A percentile compares a stretch with the other conserved stretches of the same genome.
Conservation (phyloP, 1,284 basidiomycete species). For the Entoloma clypeatum region DNA sequence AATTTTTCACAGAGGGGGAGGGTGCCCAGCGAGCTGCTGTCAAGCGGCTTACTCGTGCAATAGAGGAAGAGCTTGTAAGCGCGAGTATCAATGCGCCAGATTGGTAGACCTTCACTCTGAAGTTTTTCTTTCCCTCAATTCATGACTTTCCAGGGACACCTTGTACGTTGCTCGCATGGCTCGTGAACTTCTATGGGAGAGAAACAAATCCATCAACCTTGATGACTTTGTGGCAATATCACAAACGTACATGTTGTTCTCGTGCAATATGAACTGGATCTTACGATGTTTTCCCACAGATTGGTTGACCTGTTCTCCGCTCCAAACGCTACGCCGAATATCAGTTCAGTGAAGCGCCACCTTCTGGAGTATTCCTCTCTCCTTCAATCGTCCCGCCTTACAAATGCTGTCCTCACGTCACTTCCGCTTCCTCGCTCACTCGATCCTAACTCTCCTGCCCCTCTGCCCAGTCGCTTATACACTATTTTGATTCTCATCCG, state of each 20-base stretch:
- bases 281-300: slow-evolving; percentile 34
- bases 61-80: slow-evolving; percentile 69
- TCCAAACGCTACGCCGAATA: slow-evolving; percentile 55
- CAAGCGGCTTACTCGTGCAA: slow-evolving; percentile 76
- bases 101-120: slow-evolving; percentile 61
- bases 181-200: slow-evolving; percentile 83
- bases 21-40: slow-evolving; percentile 77
- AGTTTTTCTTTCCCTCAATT: slow-evolving; percentile 14
- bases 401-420: slow-evolving; percentile 77
- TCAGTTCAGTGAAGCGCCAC: slow-evolving; percentile 59
- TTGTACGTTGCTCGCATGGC: slow-evolving; percentile 86
- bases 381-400: slow-evolving; percentile 77
- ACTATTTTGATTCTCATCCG: slow-evolving; percentile 77
- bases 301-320: slow-evolving; percentile 83
- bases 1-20: slow-evolving; percentile 72
- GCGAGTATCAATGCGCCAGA: slow-evolving; percentile 90
- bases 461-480: slow-evolving; percentile 76
- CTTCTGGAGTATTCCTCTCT: slow-evolving; percentile 85
- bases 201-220: slow-evolving; percentile 68
- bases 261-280: slow-evolving; percentile 17
- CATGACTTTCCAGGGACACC: slow-evolving; percentile 61
- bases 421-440: slow-evolving; percentile 76
- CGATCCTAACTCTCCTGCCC: slow-evolving; percentile 68
- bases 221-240: slow-evolving; percentile 78
- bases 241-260: slow-evolving; percentile 72